Base-by-base conservation (phyloP, 495 filamentous ascomycete genomes). In the Ramalina intermedia region DNA sequence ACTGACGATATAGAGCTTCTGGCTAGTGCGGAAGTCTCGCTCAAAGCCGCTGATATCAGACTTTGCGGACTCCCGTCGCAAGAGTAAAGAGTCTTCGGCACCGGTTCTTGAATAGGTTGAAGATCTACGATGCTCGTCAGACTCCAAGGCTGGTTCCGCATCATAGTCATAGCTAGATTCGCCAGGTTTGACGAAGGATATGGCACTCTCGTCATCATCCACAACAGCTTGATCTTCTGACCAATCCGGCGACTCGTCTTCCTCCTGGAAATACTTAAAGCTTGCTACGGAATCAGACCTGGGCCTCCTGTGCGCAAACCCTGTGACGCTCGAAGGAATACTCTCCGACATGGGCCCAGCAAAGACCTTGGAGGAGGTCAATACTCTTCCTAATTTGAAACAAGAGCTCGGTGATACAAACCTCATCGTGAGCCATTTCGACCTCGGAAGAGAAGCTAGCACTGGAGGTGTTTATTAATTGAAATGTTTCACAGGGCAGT, bases 391-490 rank as follows among this genome's bases (percentile, higher is more conserved):
- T 12, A 16, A 13, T 12, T 4, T 24, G 6, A 11, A 43, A 33
- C 6, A 12, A 21, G n/a, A 18, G 16, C 39, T 47, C 8, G 47
- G 35, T 37, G 35, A 37, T 49, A 51, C 70, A 43, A 55, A 89
- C 87, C 74, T 96, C 90, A 61, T 95, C 84, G 41, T 89, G 87
- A 23, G 91, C 93, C 91, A 99, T 99, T 61, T 94, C 91, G n/a
- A 99, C 90, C 62, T 96, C 89, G 33, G 84, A 85, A 37, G 94
- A 78, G 55, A 95, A 79, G 64, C 85, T 93, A 37, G 81, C 69
- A 62, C 74, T 78, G 57, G 27, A 24, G 24, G 0, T 40, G 12
- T 47, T 6, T 43, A 43, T 47, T 35, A 29, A 27, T 37, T 6
- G 52, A 13, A 7, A 16, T 18, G 44, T 20, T 17, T 7, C 27